Base-by-base conservation (phyloP, 345 rosid genomes). In the Rhodomyrtus tomentosa region DNA sequence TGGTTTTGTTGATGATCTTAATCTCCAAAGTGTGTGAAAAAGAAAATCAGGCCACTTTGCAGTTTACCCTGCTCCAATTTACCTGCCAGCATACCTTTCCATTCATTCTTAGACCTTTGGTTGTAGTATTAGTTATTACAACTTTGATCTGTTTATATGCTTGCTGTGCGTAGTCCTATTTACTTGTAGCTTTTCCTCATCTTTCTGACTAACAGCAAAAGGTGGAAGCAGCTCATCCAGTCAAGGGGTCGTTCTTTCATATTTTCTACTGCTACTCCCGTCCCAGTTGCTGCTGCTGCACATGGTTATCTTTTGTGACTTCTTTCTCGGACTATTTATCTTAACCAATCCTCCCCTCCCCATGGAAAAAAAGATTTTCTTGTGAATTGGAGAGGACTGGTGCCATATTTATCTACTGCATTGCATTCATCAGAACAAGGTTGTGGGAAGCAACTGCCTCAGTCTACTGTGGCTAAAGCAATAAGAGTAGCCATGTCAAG, bases 211-310 rank as follows among this genome's bases (percentile, higher is more conserved):
- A 89, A 82, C 96, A 95, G 98, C 90, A 91, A 93, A 92, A 95
- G 85, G 38, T 95, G 95, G 98, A 96, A 95, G 93, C 93, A 94
- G 88, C 92, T 96, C 88, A 91, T 96, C 85, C 95, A 90, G 27
- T 96, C 98, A 4, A 92, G 95, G 90, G 99, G 98, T 48, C 98
- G 98, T 4, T 92, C 98, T 50, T 95, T 95, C 87, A 95, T 96
- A 90, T 96, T 94, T 88, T 96, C 99, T 83, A 94, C 99, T 72
- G 89, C 98, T 55, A 54, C 92, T 62, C 95, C 98, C 50, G 88
- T 96, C 82, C 99, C 98, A 5, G 85, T 93, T 88, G 95, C 91
- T 86, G 98, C 98, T 84, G 98, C 99, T 81, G 96, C 98, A 11
- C 93, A 93, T 85, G 96, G 96, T 92, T 91, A 90, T 82, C 48